Base-by-base conservation (phyloP, 768 basidiomycete species). In the Suillus alpinus region DNA sequence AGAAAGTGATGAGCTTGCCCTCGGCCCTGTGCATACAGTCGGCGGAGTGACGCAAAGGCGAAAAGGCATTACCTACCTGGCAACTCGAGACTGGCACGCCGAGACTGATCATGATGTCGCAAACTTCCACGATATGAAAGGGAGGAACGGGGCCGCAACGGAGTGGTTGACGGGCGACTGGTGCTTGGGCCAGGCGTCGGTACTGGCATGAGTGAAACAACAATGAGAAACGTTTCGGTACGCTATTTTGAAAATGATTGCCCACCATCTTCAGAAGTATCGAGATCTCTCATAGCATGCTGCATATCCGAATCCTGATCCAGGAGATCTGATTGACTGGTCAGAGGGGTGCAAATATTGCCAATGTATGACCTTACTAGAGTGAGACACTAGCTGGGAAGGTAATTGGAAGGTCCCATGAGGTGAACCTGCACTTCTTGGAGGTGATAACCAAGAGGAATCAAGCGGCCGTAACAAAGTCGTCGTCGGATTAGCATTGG, bases 291-390 rank as follows among this genome's bases (percentile, higher is more conserved):
- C 67, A 91, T 82, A 10, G 78, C 83, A 57, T 81, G 80, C 58
- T 85, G 86, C 89, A 91, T 90, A 65, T 87, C 87, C 2, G 87
- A 86, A 65, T 91, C 86, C 59, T 83, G 80, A 23, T 89, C 87
- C 59, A 90, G 71, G 16, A 89, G 76, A 74, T 90, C 88, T 90
- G 61, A 49, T 13, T 6, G n/a, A 36, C 41, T 34, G 37, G 49
- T 65, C 26, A 64, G 61, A 55, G 29, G 56, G 7, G 29, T 63
- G 40, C 1, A 7, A 4, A 23, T 1, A 18, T n/a, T 46, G 52
- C 10, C 36, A 44, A 36, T 16, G 20, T 14, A 29, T 13, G 56
- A 56, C 72, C 80, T 64, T 67, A 88, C 88, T 86, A 9, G 88
- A 84, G 65, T 86, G 82, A 59, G 73, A 80, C 49, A 77, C 68